Base-by-base conservation (phyloP, 1,139 yeast species). In the Blastobotrys buckinghamii region DNA sequence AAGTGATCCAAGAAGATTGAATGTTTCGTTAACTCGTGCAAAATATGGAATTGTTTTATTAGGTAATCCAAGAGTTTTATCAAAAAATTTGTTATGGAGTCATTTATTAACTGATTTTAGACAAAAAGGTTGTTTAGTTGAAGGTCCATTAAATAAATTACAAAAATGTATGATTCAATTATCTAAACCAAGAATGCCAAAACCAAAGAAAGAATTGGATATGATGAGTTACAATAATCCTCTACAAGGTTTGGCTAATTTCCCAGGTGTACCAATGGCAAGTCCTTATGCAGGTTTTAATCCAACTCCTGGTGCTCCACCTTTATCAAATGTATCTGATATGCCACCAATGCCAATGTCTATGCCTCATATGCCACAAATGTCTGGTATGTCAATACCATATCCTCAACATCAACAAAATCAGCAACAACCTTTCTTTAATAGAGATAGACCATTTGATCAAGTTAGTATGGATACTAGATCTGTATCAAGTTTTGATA, bases 1-100 rank as follows among this genome's bases (percentile, higher is more conserved):
- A 62, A 79, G 83, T 55, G 97, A 90, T 61, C 92, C 95, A 19
- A 76, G 97, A 61, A 82, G 97, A 69, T 70, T 90, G 64, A 90
- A 90, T 65, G 97, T 90, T 46, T 97, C 96, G 1, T 71, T 90
- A 49, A 89, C 97, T 1, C 79, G 97, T 66, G 96, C 96, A 33
- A 85, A 82, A 63, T 89, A 79, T 62, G 97, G 97, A 7, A 68
- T 89, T 55, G 76, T 86, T 13, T 78, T 89, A 29, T 71, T 90
- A 48, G 97, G 97, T 51, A 89, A 89, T 60, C 95, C 96, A 5
- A 72, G 84, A 52, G 81, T 94, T 0, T 72, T 90, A 56, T 76
- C 87, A 43, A 76, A 78, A 52, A 85, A 87, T 64, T 66, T 74
- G 16, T 69, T 90, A 55, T 90, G 97, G 97, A 82, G 82, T 58